These are phyloP conservation scores for Phytophthora pini DNA, from an alignment of 352 stramenopile species.

Conservation along the genomic window DNA sequence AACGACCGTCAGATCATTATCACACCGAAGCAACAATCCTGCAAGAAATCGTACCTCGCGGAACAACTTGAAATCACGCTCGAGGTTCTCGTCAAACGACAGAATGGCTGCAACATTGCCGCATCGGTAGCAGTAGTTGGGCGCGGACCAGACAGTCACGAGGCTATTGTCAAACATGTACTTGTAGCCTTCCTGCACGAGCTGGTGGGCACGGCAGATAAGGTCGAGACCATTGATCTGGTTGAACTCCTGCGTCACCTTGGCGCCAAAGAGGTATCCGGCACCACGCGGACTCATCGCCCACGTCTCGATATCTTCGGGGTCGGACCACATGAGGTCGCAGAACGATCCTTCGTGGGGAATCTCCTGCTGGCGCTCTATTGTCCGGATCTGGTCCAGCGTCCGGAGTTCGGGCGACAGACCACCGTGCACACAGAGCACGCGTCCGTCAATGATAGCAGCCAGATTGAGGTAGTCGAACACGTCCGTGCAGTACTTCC, in stretches of 20 bases:
- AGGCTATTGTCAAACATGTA: conserved; percentile 92
- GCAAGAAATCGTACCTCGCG: conserved; percentile 64
- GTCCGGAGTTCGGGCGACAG: conserved; percentile 95
- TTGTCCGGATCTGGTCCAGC: conserved; percentile 95
- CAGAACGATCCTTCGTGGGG: conserved; percentile 96
- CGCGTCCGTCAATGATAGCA: conserved; percentile 92
- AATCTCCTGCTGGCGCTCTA: conserved; percentile 97
- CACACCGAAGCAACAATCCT: conserved; percentile 19
- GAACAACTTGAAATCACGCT: conserved; percentile 91
- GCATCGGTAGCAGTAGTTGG: conserved; percentile 90
- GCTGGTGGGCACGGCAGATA: conserved; percentile 90
- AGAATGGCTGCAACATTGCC: conserved; percentile 87
- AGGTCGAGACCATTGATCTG: conserved; percentile 92
- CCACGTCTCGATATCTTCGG: conserved; percentile 94
- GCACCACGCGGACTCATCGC: conserved; percentile 90
- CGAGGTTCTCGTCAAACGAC: conserved; percentile 83
- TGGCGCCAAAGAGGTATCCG: conserved; percentile 88
- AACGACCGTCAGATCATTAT: conserved; percentile 6
- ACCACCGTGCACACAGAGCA: conserved; percentile 95
- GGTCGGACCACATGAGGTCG: conserved; percentile 99
- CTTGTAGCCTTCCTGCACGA: conserved; percentile 92
- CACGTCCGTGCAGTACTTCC: conserved; percentile 96
- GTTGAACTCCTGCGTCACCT: conserved; percentile 91
- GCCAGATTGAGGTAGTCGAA: conserved; percentile 97
- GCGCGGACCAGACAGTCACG: conserved; percentile 84